A percentile compares a stretch with the other conserved stretches of the same genome.
phyloP scores from a whole-genome alignment of 1,139 yeast genomes.

The Tardiomyces blankii region DNA sequence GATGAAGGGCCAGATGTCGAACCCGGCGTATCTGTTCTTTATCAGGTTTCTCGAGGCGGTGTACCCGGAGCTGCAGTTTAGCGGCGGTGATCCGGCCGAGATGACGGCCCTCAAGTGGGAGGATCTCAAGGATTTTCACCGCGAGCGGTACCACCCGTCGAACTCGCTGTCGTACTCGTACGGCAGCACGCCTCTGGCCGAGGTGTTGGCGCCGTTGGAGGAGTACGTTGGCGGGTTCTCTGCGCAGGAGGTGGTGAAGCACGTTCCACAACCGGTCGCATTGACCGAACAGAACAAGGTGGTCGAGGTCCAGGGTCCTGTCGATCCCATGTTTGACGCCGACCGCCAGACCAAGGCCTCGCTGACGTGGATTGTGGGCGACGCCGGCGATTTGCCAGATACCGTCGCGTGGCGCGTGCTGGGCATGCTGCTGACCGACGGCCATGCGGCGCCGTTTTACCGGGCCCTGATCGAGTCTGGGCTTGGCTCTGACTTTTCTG shows the following conservation, averaged over 20 bases:
- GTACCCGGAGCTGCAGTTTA: slow-evolving; percentile 73
- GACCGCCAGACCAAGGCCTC: slow-evolving; percentile 70
- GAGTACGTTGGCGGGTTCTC: slow-evolving; percentile 27
- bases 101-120: slow-evolving; percentile 68
- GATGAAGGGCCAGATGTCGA: slow-evolving; percentile 96
- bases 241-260: slow-evolving; percentile 29
- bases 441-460: slow-evolving; percentile 85
- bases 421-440: slow-evolving; percentile 68
- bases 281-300: slow-evolving; percentile 29
- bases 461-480: slow-evolving; percentile 78
- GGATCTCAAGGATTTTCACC: slow-evolving; percentile 68
- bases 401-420: slow-evolving; percentile 66
- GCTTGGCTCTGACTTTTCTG: slow-evolving; percentile 74
- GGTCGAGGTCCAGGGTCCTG: slow-evolving; percentile 50
- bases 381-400: slow-evolving; percentile 57
- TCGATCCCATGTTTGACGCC: slow-evolving; percentile 69
- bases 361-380: slow-evolving; percentile 78
- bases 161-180: slow-evolving; percentile 82
- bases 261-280: slow-evolving; percentile 32
- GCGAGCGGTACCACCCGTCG: slow-evolving; percentile 73
- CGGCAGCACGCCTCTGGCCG: slow-evolving; percentile 59
- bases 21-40: slow-evolving; percentile 76
- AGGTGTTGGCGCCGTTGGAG: slow-evolving; percentile 50
- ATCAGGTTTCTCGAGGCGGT: slow-evolving; percentile 76
- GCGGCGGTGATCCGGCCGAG: slow-evolving; percentile 88